These are phyloP conservation scores for Fomitiporia mediterranea DNA, from an alignment of 1,284 basidiomycete genomes.

Conservation along the genomic window DNA sequence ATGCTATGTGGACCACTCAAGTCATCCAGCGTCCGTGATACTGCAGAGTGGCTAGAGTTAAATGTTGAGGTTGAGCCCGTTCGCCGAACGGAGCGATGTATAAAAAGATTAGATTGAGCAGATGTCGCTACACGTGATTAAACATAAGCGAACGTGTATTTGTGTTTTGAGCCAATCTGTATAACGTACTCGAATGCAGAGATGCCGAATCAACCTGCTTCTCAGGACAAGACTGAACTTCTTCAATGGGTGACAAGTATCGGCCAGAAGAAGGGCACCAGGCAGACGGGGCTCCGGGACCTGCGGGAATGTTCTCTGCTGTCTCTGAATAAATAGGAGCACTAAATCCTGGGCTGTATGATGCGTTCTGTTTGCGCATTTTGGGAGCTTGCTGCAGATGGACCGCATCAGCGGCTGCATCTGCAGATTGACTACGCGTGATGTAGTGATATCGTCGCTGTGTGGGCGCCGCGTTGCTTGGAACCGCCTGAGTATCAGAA, in stretches of 20 bases:
- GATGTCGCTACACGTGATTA: slow-evolving; percentile 6
- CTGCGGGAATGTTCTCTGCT: not conserved
- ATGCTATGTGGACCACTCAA: not conserved
- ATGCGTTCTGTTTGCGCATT: slow-evolving; percentile 10
- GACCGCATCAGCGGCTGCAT: not conserved
- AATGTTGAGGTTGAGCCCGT: slow-evolving; percentile 18
- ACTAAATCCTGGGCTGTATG: slow-evolving; percentile 3
- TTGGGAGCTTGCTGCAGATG: slow-evolving; percentile 4
- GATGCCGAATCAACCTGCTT: slow-evolving; percentile 20
- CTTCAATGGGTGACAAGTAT: slow-evolving; percentile 18
- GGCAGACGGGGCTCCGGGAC: not conserved
- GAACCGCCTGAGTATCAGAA: not conserved
- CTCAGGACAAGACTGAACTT: slow-evolving; percentile 10
- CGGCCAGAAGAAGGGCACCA: slow-evolving; percentile 1
- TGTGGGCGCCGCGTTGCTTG: not conserved
- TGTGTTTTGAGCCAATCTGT: not conserved
- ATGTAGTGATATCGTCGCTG: slow-evolving; percentile 17
- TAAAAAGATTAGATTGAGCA: slow-evolving; percentile 18
- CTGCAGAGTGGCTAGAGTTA: slow-evolving; percentile 15
- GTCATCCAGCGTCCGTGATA: slow-evolving; percentile 12
- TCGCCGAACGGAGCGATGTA: slow-evolving; percentile 19
- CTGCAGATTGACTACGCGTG: slow-evolving; percentile 20
- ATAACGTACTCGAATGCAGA: slow-evolving; percentile 15
- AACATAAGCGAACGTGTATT: slow-evolving; percentile 5
- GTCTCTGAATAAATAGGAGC: not conserved